phyloP scores from a whole-genome alignment of 208 protist genomes.

The Perkinsela sp. region DNA sequence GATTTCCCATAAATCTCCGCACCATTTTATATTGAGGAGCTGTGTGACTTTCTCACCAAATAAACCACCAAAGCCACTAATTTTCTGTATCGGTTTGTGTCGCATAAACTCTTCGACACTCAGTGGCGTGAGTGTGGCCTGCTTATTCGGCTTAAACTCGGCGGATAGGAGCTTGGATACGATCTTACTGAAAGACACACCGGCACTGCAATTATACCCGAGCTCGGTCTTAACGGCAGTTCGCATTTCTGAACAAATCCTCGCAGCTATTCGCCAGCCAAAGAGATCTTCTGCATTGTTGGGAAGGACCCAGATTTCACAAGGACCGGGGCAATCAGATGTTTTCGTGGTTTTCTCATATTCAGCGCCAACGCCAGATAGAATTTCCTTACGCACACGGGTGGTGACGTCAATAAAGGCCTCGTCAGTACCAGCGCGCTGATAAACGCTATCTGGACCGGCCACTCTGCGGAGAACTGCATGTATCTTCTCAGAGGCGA shows the following conservation, averaged over 20 bases:
- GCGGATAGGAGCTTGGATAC: constrained; percentile 44
- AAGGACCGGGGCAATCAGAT: no score
- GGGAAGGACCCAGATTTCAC: background rate
- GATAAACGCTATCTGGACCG: constrained; percentile 5
- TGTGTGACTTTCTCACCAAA: constrained; percentile 10
- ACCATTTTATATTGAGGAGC: background rate
- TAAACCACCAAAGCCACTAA: constrained; percentile 48
- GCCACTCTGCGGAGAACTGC: constrained; percentile 12
- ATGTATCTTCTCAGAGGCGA: constrained; percentile 32
- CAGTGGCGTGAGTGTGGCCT: constrained; percentile 31
- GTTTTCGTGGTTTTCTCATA: no score
- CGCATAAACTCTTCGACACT: constrained; percentile 18
- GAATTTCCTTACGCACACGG: constrained; percentile 12
- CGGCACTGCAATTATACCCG: constrained; percentile 45
- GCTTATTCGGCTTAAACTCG: constrained; percentile 44
- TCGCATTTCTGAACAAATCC: constrained; percentile 8
- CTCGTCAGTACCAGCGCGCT: constrained; percentile 49
- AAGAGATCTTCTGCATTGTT: background rate
- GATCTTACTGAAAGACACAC: constrained; percentile 42
- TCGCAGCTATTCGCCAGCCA: background rate
- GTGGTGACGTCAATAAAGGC: constrained; percentile 48
- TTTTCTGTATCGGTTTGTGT: constrained; percentile 12
- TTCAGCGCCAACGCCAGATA: background rate
- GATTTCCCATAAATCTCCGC: background rate
- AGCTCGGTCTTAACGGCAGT: constrained; percentile 17